Evolutionary conservation across 768 basidiomycete genomes (phyloP), one percentile per base, ranked within the genome.

Genomic region (Suillus tomentosus): DNA sequence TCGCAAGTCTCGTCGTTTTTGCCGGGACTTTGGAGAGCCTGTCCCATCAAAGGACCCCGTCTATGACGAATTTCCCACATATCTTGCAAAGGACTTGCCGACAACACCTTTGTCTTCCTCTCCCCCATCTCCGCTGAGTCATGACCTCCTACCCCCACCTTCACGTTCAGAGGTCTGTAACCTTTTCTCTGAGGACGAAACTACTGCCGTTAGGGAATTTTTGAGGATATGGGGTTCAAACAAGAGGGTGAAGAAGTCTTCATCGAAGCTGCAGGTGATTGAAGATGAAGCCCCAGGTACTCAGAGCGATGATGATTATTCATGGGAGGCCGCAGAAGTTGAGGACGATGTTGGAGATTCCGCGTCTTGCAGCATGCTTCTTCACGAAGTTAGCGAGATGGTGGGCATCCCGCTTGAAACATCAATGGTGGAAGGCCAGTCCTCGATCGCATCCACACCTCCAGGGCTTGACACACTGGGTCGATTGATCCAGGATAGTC

Each of bases 321-420:
- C 66, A 6, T 70, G 71, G 68, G 66, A 69, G n/a, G 63, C 60
- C 6, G 43, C 59, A 31, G 45, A 64, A 24, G 54, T 24, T 24
- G 42, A 61, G 22, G 56, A 66, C n/a, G 42, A 62, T 5, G 53
- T 27, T 54, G 37, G 22, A n/a, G 70, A 72, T 27, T 37, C 66
- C 19, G 66, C 67, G 2, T 68, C 67, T 43, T 77, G 62, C 34
- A 76, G 76, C 63, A 58, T 68, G 57, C 73, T 76, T 40, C 70
- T 76, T 37, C 69, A 72, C 17, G 76, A 77, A 36, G 73, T 77
- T 17, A 72, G 74, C 60, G 67, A 72, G 45, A 75, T 76, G 51
- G 69, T 77, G 15, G 76, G 74, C 24, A 57, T 76, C 22, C n/a
- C 75, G 7, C 19, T 64, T 13, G 50, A 27, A 17, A 15, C 3